Base-by-base conservation (phyloP, 257 asterid genomes). In the Capsicum pubescens region DNA sequence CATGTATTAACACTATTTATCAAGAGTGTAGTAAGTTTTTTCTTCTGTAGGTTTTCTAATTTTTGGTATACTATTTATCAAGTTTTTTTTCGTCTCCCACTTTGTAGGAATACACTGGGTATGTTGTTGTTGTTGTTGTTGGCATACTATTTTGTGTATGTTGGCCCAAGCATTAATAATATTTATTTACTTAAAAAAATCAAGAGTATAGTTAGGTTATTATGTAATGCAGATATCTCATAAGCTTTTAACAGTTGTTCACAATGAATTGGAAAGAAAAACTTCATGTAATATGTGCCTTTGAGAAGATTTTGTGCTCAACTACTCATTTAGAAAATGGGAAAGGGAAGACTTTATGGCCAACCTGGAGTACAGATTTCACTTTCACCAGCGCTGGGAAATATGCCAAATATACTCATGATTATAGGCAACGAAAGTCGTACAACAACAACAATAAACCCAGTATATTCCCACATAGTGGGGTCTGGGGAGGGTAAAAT, bases 291-390 rank as follows among this genome's bases (percentile, higher is more conserved):
- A 50, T 21, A 12, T 52, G 13, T 74, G 81, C 60, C 50, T 74
- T 50, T 50, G 81, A 72, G 46, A 50, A 50, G 11, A 74, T 21
- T 74, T 50, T 74, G 36, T 74, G 80, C 46, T 52, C 80, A 74
- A 74, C n/a, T 26, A 26, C 11, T 74, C 46, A 21, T 1, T 4
- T 39, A 14, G 0, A 72, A 50, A 46, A n/a, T 6, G n/a, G 32
- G 11, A 72, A 72, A 8, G 0, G 17, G 6, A 50, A 52, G 46
- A 76, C 46, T 52, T 52, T 50, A 76, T 76, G 81, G 21, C 58
- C 46, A 50, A 76, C 3, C 4, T 21, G 0, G 58, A 7, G 60
- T 50, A 21, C 14, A 50, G 19, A 74, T 21, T 74, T 8, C 21
- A 21, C 19, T 74, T 72, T 74, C 8, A 21, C 10, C 81, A 21